Evolutionary conservation across 768 basidiomycete genomes (phyloP).

Genomic region (Hirschioporus abietinus): DNA sequence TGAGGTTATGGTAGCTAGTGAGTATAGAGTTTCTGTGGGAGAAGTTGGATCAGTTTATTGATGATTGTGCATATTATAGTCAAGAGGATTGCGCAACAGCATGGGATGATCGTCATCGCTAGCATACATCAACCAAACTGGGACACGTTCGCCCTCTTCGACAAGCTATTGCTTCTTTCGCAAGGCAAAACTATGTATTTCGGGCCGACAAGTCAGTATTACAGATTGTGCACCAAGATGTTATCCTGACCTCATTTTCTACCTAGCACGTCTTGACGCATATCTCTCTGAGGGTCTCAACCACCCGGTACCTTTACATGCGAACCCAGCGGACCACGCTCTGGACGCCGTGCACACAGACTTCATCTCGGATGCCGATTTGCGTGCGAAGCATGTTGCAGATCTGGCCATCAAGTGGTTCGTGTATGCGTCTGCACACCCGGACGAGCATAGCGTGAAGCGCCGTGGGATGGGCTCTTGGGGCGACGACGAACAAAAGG

Average conservation of each 20-base stretch:
- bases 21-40: constrained; percentile 29
- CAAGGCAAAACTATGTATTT: constrained; percentile 43
- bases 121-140: constrained; percentile 67
- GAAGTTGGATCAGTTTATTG: constrained; percentile 29
- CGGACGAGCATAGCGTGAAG: background rate
- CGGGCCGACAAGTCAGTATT: constrained; percentile 25
- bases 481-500: background rate
- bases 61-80: constrained; percentile 24
- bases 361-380: constrained; percentile 22
- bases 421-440: constrained; percentile 6
- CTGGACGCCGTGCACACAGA: constrained; percentile 53
- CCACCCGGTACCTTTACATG: constrained; percentile 28
- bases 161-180: constrained; percentile 51
- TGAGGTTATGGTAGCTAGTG: constrained; percentile 37
- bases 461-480: background rate
- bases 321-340: constrained; percentile 54
- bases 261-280: constrained; percentile 16
- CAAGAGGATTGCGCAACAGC: constrained; percentile 36
- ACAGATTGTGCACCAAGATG: constrained; percentile 16
- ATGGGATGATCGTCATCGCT: constrained; percentile 52
- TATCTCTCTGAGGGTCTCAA: constrained; percentile 24
- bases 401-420: constrained; percentile 11
- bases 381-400: constrained; percentile 8
- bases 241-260: constrained; percentile 22
- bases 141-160: constrained; percentile 56